Percentiles rank a stretch among this genome's conserved stretches.
Conservation (phyloP, 2,329 filamentous ascomycete species). For the Fusarium torulosum region DNA sequence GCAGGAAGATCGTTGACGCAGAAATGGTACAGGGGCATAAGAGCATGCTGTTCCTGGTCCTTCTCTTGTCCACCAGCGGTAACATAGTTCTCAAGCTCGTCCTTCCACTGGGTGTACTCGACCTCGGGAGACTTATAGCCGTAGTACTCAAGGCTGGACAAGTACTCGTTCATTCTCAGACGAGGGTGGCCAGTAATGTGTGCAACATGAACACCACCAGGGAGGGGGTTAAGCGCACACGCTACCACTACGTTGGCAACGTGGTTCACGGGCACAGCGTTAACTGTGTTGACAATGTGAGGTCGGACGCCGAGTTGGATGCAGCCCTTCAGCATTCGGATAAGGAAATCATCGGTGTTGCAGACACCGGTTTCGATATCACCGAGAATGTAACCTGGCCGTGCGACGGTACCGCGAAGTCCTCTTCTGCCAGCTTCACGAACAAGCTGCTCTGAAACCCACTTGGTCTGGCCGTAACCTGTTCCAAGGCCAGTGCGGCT, state of each 20-base stretch:
- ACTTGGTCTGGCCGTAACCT: constrained; percentile 93
- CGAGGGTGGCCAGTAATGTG: constrained; percentile 86
- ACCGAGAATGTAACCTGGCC: constrained; percentile 88
- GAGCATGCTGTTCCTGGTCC: constrained; percentile 37
- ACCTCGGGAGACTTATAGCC: constrained; percentile 73
- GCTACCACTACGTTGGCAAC: constrained; percentile 88
- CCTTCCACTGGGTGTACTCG: constrained; percentile 67
- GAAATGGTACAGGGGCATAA: constrained; percentile 32
- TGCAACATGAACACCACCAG: constrained; percentile 66
- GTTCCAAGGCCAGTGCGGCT: constrained; percentile 82
- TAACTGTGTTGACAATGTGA: constrained; percentile 86
- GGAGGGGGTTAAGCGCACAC: constrained; percentile 71
- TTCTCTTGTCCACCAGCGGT: constrained; percentile 37
- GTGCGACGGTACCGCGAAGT: constrained; percentile 79
- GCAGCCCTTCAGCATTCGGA: constrained; percentile 88
- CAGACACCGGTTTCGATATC: constrained; percentile 76
- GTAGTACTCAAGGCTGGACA: constrained; percentile 77
- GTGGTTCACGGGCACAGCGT: constrained; percentile 88
- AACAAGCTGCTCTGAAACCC: constrained; percentile 78
- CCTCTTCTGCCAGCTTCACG: constrained; percentile 83
- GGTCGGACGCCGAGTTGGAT: constrained; percentile 81
- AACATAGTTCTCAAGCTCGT: constrained; percentile 51
- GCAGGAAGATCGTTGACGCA: constrained; percentile 26
- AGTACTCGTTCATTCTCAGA: constrained; percentile 81
- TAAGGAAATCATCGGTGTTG: constrained; percentile 90